A percentile compares a stretch with the other conserved stretches of the same genome.
Conservation (phyloP, 2,329 filamentous ascomycete species). For the Biscogniauxia sp. region DNA sequence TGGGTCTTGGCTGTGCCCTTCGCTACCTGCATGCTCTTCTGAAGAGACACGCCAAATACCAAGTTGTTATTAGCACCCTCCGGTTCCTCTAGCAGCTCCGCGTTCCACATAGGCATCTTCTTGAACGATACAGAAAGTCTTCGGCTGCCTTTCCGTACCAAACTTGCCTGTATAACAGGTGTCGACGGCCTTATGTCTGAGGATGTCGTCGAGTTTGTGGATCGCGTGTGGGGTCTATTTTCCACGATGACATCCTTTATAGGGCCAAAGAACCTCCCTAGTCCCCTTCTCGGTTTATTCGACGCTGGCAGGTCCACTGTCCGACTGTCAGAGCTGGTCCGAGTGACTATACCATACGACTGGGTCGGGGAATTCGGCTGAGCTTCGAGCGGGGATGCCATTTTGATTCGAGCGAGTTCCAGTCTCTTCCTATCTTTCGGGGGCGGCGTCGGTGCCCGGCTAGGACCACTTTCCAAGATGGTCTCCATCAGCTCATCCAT, state of each 20-base stretch:
- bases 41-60: constrained; percentile 41
- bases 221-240: constrained; percentile 23
- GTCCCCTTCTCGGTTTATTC: constrained; percentile 12
- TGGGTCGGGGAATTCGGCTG: constrained; percentile 12
- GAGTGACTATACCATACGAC: constrained; percentile 24
- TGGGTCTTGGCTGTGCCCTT: constrained; percentile 38
- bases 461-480: constrained; percentile 21
- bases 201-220: constrained; percentile 19
- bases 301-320: constrained; percentile 7
- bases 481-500: constrained; percentile 29
- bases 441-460: constrained; percentile 33
- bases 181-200: constrained; percentile 22
- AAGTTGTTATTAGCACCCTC: constrained; percentile 27
- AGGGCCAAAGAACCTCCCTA: constrained; percentile 27
- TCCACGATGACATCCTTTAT: constrained; percentile 27
- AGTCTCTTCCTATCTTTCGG: constrained; percentile 33
- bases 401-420: constrained; percentile 22
- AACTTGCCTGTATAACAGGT: constrained; percentile 29
- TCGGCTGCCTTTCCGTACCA: constrained; percentile 29
- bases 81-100: constrained; percentile 25
- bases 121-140: constrained; percentile 34
- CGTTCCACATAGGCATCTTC: constrained; percentile 32
- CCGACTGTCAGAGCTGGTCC: constrained; percentile 23
- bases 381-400: constrained; percentile 26
- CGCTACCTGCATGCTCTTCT: constrained; percentile 40